A percentile compares a stretch with the other conserved stretches of the same genome.
Conservation (phyloP, 768 basidiomycete genomes). For the Trametes coccinea region DNA sequence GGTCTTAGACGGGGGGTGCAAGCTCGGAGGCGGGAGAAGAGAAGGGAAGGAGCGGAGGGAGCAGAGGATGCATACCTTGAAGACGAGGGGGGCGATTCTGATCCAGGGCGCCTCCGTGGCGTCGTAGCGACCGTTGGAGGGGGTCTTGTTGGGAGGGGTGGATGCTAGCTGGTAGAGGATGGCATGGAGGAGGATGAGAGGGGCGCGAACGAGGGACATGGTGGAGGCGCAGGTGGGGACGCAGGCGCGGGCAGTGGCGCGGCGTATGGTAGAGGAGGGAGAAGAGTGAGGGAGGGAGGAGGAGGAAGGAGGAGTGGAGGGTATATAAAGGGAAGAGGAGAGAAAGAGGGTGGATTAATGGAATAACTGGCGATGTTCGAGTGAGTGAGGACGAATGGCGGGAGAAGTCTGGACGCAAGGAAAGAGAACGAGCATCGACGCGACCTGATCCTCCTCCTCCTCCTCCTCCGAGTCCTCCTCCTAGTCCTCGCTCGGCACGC, state of each 20-base stretch:
- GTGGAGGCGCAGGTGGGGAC: neutral
- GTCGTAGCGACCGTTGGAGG: slow-evolving; percentile 50
- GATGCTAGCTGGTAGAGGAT: slow-evolving; percentile 51
- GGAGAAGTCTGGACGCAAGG: too few species aligned
- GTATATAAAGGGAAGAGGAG: neutral
- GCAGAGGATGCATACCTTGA: slow-evolving; percentile 42
- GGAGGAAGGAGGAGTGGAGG: neutral
- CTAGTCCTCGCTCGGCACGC: too few species aligned
- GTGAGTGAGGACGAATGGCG: too few species aligned
- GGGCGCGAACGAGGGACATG: slow-evolving; percentile 52
- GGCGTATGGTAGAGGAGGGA: neutral
- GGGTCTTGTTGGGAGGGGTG: slow-evolving; percentile 59
- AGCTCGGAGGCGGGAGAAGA: neutral
- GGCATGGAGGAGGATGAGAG: slow-evolving; percentile 51
- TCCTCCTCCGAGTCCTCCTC: neutral
- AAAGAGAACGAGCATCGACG: too few species aligned
- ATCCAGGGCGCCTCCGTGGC: slow-evolving; percentile 52
- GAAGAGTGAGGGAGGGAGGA: neutral
- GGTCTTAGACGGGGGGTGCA: too few species aligned
- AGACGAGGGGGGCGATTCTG: slow-evolving; percentile 56
- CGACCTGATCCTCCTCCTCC: too few species aligned
- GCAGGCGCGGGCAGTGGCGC: neutral
- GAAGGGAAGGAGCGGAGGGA: neutral
- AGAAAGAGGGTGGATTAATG: neutral
- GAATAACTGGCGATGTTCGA: too few species aligned